These are phyloP conservation scores for Kalmusia sp. DNA, from an alignment of 2,329 filamentous ascomycete genomes.

Conservation along the genomic window DNA sequence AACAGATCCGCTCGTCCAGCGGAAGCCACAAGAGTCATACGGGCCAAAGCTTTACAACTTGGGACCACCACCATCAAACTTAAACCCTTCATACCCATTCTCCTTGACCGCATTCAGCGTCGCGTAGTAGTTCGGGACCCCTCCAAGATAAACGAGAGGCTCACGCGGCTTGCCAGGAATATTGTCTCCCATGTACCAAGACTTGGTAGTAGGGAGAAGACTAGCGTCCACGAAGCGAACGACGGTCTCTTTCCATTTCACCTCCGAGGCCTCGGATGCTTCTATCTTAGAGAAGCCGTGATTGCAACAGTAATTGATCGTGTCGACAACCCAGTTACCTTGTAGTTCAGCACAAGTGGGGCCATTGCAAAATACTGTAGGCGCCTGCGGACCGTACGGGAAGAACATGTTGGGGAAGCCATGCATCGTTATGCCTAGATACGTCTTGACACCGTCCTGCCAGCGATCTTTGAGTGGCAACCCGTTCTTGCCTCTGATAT, in stretches of 20 bases:
- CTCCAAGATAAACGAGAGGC: conserved; percentile 57
- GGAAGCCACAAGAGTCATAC: too few species aligned
- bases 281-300: conserved; percentile 60
- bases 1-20: too few species aligned
- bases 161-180: conserved; percentile 63
- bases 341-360: conserved; percentile 63
- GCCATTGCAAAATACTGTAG: conserved; percentile 23
- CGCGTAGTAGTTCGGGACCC: conserved; percentile 31
- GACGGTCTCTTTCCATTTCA: conserved; percentile 59
- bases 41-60: too few species aligned
- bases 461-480: conserved; percentile 23
- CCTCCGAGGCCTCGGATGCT: conserved; percentile 53
- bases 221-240: conserved; percentile 55
- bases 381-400: conserved; percentile 2
- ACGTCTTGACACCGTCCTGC: conserved; percentile 31
- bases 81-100: conserved; percentile 26
- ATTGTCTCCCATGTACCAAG: conserved; percentile 64
- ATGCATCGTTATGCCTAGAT: conserved; percentile 33
- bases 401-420: conserved; percentile 40
- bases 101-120: conserved; percentile 21
- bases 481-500: conserved; percentile 22
- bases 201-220: conserved; percentile 52
- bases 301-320: conserved; percentile 57
- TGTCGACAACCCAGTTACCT: conserved; percentile 62
- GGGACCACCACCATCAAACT: background rate